A percentile compares a stretch with the other conserved stretches of the same genome.
Evolutionary conservation across 768 basidiomycete species (phyloP).

Genomic region (Mycena vitilis): DNA sequence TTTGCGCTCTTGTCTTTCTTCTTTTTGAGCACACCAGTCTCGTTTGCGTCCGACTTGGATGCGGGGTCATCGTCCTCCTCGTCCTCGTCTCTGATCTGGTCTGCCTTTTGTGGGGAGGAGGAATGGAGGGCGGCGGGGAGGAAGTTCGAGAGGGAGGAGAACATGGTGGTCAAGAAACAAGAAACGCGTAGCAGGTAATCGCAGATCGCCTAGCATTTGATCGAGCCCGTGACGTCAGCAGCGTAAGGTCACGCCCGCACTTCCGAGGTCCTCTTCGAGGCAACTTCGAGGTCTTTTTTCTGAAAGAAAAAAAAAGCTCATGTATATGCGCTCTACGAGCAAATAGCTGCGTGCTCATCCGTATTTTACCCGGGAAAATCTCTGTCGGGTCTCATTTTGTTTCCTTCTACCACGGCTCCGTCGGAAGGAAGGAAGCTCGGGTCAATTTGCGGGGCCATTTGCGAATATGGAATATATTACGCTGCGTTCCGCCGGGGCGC

Average conservation of each 20-base stretch:
- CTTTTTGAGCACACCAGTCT: conserved; percentile 50
- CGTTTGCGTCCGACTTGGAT: conserved; percentile 39
- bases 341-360: too few relatives aligned
- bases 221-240: not conserved
- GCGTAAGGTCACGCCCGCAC: not conserved
- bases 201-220: not conserved
- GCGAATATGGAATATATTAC: too few relatives aligned
- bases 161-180: conserved; percentile 49
- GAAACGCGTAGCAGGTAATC: conserved; percentile 1
- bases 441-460: too few relatives aligned
- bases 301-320: too few relatives aligned
- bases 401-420: too few relatives aligned
- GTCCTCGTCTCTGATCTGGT: conserved; percentile 46
- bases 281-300: too few relatives aligned
- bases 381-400: too few relatives aligned
- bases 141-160: conserved; percentile 63
- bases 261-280: too few relatives aligned
- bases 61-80: conserved; percentile 44
- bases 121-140: conserved; percentile 61
- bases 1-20: conserved; percentile 60
- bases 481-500: too few relatives aligned
- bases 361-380: too few relatives aligned
- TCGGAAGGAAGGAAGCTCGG: too few relatives aligned
- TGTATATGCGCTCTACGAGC: too few relatives aligned
- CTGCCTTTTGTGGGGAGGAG: conserved; percentile 39